Base-by-base conservation (phyloP, 1,139 yeast genomes). In the Eremothecium coryli region DNA sequence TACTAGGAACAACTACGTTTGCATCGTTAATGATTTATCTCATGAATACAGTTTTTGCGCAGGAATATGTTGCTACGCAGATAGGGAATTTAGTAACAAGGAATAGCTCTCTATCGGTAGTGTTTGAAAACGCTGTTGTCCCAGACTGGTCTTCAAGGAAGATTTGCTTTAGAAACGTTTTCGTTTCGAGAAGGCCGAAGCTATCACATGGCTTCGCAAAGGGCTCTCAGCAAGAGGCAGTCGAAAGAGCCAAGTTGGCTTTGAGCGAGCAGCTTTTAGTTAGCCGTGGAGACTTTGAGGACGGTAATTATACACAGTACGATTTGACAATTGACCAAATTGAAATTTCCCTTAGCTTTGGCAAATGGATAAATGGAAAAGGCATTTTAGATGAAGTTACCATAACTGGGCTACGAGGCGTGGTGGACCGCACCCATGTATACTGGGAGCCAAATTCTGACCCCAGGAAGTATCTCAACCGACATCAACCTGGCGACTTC, bases 131-230 rank as follows among this genome's bases (percentile, higher is more conserved):
- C 52, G 98, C 98, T 2, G 82, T 88, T 39, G 94, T 86, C 3
- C 97, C 97, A 0, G 86, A 86, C 35, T 88, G 96, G 96, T 71
- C 78, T 31, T 86, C 82, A 45, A 94, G 96, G 1, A 79, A 75
- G 44, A 84, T 90, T 37, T 73, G 80, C 27, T 82, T 90, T 56
- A 73, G 77, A 40, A 84, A 86, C 47, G 93, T 94, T 36, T 80
- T 80, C 55, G 90, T 88, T 1, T 82, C 94, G 37, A 69, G 82
- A 48, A 66, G 97, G 38, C 98, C 98, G 0, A 48, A 40, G 31
- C 38, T 30, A 12, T 35, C 49, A 14, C 47, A 43, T 17, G 48
- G 47, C 36, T 75, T 79, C 46, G 66, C 65, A 21, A 81, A 84
- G 46, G 90, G 90, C n/a, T 77, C 85, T 1, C 90, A 76, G 36